A percentile compares a stretch with the other conserved stretches of the same genome.
phyloP scores from a whole-genome alignment of 306 rosid genomes.

The Gynostemma pentaphyllum region DNA sequence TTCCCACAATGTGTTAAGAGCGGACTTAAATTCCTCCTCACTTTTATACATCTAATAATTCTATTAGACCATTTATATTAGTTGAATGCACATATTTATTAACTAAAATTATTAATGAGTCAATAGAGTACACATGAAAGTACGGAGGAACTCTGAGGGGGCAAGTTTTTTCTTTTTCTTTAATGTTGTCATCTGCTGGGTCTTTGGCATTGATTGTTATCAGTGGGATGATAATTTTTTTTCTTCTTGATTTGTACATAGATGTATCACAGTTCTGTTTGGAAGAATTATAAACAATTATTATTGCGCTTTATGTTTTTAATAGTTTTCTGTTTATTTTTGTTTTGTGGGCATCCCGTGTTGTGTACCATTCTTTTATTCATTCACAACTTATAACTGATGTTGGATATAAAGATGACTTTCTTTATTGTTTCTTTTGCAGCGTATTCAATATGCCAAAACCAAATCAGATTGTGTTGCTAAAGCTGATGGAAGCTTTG shows the following conservation, averaged over 20 bases:
- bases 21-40: too few species aligned
- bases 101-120: too few species aligned
- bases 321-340: background rate
- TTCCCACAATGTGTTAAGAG: too few species aligned
- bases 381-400: background rate
- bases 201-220: background rate
- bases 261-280: background rate
- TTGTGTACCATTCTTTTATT: background rate
- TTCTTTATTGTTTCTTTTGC: conserved; percentile 16
- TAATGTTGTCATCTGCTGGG: background rate
- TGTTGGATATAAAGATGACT: background rate
- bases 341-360: background rate
- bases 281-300: background rate
- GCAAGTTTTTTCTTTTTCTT: too few species aligned
- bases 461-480: conserved; percentile 91
- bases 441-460: conserved; percentile 95
- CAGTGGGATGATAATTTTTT: background rate
- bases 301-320: background rate
- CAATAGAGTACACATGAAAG: too few species aligned
- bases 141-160: too few species aligned
- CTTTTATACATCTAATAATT: too few species aligned
- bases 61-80: too few species aligned
- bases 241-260: background rate
- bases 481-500: conserved; percentile 86
- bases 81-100: too few species aligned